These are phyloP conservation scores for Sphaerulina musiva DNA, from an alignment of 2,329 filamentous ascomycete genomes.

Conservation along the genomic window DNA sequence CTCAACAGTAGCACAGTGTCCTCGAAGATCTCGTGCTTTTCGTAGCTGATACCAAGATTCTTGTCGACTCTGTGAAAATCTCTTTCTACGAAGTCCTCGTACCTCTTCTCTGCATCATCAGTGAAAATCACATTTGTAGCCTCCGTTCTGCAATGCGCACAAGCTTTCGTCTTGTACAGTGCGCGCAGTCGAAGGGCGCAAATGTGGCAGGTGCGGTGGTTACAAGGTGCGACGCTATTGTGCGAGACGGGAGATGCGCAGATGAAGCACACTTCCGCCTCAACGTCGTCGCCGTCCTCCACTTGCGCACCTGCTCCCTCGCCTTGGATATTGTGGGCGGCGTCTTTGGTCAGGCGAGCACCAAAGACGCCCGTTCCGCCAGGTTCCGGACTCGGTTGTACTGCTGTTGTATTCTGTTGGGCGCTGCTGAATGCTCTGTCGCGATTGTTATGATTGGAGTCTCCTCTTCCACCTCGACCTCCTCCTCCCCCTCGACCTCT, in stretches of 20 bases:
- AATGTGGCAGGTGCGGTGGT: slow-evolving; percentile 94
- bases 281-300: slow-evolving; percentile 22
- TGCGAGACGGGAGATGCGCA: slow-evolving; percentile 87
- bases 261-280: slow-evolving; percentile 87
- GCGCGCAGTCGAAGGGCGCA: slow-evolving; percentile 86
- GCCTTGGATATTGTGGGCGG: slow-evolving; percentile 34
- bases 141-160: slow-evolving; percentile 85
- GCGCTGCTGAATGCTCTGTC: slow-evolving; percentile 30
- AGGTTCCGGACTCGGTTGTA: slow-evolving; percentile 36
- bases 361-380: slow-evolving; percentile 38
- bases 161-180: slow-evolving; percentile 92
- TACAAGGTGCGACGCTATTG: slow-evolving; percentile 84
- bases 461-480: slow-evolving; percentile 33
- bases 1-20: slow-evolving; percentile 81
- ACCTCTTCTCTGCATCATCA: slow-evolving; percentile 72
- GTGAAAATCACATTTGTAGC: slow-evolving; percentile 85
- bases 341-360: slow-evolving; percentile 45
- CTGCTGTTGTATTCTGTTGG: slow-evolving; percentile 23
- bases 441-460: slow-evolving; percentile 21
- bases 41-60: slow-evolving; percentile 86
- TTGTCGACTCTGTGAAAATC: slow-evolving; percentile 75
- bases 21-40: slow-evolving; percentile 79
- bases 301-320: slow-evolving; percentile 18
- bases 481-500: slow-evolving; percentile 23
- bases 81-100: slow-evolving; percentile 67